Percentiles rank a stretch among this genome's conserved stretches.
phyloP scores from a whole-genome alignment of 768 basidiomycete genomes.

The Lactarius pseudohatsudake region DNA sequence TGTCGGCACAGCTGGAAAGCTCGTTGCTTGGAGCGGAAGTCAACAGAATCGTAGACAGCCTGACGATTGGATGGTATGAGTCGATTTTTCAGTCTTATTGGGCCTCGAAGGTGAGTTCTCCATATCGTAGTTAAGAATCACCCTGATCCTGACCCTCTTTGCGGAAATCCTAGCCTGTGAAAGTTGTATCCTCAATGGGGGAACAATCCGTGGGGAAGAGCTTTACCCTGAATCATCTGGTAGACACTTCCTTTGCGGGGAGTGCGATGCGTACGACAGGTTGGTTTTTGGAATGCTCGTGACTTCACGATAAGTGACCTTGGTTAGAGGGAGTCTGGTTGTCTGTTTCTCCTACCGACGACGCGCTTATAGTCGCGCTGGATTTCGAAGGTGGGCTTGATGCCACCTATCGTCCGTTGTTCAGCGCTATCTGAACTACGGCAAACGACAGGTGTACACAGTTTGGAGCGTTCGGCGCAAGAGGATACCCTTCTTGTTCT shows the following conservation, averaged over 20 bases:
- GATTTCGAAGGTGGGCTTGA: constrained; percentile 56
- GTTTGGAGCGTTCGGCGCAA: constrained; percentile 62
- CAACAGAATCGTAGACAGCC: constrained; percentile 51
- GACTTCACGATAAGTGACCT: not conserved
- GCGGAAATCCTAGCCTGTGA: no score
- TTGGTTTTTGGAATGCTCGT: constrained; percentile 7
- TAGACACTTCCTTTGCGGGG: no score
- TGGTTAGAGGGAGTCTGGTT: constrained; percentile 61
- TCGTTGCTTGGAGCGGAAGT: constrained; percentile 61
- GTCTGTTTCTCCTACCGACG: constrained; percentile 61
- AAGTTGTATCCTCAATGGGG: no score
- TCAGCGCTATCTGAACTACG: no score
- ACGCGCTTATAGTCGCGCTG: constrained; percentile 54
- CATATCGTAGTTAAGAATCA: no score
- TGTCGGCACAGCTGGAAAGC: constrained; percentile 49
- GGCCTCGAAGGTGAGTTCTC: constrained; percentile 62
- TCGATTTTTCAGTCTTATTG: constrained; percentile 63
- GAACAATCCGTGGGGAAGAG: no score
- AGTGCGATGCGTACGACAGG: constrained; percentile 63
- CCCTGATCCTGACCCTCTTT: no score
- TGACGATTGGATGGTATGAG: constrained; percentile 67
- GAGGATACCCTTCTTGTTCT: constrained; percentile 63
- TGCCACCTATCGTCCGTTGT: no score
- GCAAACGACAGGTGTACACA: constrained; percentile 50
- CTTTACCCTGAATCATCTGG: no score